Percentiles rank a stretch among this genome's conserved stretches.
These are phyloP conservation scores for Berkeleyomyces rouxiae DNA, from an alignment of 2,329 filamentous ascomycete genomes.

Conservation along the genomic window DNA sequence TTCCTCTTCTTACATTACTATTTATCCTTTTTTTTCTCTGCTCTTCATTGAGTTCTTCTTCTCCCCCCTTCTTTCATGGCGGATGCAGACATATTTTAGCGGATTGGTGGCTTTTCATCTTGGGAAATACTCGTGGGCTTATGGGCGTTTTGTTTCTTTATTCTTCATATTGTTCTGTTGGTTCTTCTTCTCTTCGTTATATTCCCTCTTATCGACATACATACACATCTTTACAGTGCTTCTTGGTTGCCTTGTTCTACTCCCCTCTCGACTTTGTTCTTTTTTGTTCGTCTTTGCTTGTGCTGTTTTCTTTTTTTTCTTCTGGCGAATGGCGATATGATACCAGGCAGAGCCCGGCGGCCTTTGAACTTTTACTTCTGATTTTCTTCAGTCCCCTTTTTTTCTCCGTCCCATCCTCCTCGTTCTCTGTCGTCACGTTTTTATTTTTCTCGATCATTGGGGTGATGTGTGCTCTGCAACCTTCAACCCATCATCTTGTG, in stretches of 20 bases:
- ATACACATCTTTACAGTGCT: not conserved
- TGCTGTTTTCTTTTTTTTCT: not conserved
- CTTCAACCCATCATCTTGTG: not conserved
- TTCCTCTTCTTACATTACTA: not conserved
- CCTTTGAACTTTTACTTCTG: conserved; percentile 1
- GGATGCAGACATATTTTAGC: not conserved
- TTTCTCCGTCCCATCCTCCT: not conserved
- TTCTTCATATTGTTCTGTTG: not conserved
- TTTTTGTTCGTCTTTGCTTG: not conserved
- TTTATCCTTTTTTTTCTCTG: not conserved
- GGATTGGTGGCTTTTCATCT: conserved; percentile 1
- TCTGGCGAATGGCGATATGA: conserved; percentile 11
- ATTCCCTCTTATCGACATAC: not conserved
- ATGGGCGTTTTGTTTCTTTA: conserved; percentile 6
- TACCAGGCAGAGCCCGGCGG: conserved; percentile 11
- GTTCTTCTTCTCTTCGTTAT: not conserved
- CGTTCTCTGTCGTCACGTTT: not conserved
- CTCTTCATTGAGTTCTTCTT: not conserved
- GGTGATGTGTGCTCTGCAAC: not conserved
- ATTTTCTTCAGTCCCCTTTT: not conserved
- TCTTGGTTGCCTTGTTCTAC: not conserved
- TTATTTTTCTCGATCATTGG: not conserved
- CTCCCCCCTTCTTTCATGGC: conserved; percentile 4
- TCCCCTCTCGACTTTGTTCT: not conserved
- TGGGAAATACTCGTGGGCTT: not conserved